Conservation (phyloP, 2,329 filamentous ascomycete species). For the Byssochlamys sp. region DNA sequence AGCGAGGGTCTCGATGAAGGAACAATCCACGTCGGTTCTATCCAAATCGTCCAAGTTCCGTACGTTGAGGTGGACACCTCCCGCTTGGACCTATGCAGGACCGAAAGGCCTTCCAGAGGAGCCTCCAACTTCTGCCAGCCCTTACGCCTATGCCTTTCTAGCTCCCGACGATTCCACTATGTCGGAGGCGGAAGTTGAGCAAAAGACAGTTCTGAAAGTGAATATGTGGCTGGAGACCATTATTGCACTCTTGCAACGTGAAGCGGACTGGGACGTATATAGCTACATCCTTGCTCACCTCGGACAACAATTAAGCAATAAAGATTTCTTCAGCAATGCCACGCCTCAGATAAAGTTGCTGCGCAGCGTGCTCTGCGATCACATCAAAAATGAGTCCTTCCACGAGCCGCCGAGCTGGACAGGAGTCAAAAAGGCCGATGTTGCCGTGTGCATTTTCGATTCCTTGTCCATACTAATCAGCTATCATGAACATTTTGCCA, state of each 20-base stretch:
- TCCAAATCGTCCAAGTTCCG: conserved; percentile 25
- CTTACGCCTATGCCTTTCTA: conserved; percentile 42
- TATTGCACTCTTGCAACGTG: conserved; percentile 61
- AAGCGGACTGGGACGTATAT: conserved; percentile 82
- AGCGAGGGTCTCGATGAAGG: conserved; percentile 24
- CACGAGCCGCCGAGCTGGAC: conserved; percentile 71
- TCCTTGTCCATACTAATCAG: conserved; percentile 78
- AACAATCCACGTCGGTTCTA: conserved; percentile 16
- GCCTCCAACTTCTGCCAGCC: conserved; percentile 40
- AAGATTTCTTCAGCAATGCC: conserved; percentile 68
- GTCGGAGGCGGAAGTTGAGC: conserved; percentile 15
- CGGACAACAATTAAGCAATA: conserved; percentile 79
- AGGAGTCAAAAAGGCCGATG: conserved; percentile 74
- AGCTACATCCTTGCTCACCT: conserved; percentile 81
- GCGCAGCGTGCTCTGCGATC: conserved; percentile 67
- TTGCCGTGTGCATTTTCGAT: conserved; percentile 81
- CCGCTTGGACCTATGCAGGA: conserved; percentile 51
- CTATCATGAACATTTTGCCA: conserved; percentile 76
- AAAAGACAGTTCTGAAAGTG: conserved; percentile 47
- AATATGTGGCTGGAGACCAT: conserved; percentile 68
- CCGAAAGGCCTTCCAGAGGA: conserved; percentile 46
- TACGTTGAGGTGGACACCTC: conserved; percentile 28
- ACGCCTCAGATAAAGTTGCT: conserved; percentile 67
- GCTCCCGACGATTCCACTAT: conserved; percentile 25
- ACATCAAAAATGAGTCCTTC: conserved; percentile 67